Conservation (phyloP, 2,329 filamentous ascomycete genomes). For the Arthrobotrys conoides region DNA sequence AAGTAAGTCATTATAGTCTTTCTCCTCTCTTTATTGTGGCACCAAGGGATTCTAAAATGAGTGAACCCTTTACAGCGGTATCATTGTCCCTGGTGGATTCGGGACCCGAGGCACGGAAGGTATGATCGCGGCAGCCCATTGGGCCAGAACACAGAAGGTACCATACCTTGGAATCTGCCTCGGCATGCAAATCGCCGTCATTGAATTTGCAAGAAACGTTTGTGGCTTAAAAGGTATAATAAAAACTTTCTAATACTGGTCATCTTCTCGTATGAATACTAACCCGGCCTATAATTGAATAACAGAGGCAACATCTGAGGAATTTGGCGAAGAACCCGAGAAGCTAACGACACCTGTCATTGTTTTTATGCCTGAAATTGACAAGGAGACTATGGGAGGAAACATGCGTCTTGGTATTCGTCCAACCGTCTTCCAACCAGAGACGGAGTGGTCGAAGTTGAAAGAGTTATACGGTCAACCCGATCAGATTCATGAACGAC, state of each 20-base stretch:
- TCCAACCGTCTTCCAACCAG: conserved; percentile 80
- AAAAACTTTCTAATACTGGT: background rate
- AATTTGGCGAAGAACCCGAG: conserved; percentile 69
- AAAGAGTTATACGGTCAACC: conserved; percentile 79
- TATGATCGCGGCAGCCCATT: conserved; percentile 89
- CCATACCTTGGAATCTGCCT: conserved; percentile 92
- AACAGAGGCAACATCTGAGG: conserved; percentile 71
- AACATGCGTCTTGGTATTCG: conserved; percentile 88
- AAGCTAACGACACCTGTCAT: conserved; percentile 78
- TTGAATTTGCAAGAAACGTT: conserved; percentile 86
- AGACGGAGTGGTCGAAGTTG: conserved; percentile 83
- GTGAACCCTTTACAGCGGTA: conserved; percentile 67
- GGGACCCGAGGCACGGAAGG: conserved; percentile 86
- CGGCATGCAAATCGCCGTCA: conserved; percentile 92
- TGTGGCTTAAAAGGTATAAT: conserved; percentile 72
- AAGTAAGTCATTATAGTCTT: conserved; percentile 64
- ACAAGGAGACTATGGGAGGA: conserved; percentile 82
- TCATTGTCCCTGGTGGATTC: conserved; percentile 83
- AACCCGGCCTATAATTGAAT: background rate
- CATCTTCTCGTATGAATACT: background rate
- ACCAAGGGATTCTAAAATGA: background rate
- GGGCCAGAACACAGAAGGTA: conserved; percentile 83
- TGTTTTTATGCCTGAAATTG: conserved; percentile 92
- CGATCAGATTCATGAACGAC: conserved; percentile 77
- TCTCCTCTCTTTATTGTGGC: background rate